Evolutionary conservation across 345 rosid species (phyloP).

Genomic region (Reutealis trisperma): DNA sequence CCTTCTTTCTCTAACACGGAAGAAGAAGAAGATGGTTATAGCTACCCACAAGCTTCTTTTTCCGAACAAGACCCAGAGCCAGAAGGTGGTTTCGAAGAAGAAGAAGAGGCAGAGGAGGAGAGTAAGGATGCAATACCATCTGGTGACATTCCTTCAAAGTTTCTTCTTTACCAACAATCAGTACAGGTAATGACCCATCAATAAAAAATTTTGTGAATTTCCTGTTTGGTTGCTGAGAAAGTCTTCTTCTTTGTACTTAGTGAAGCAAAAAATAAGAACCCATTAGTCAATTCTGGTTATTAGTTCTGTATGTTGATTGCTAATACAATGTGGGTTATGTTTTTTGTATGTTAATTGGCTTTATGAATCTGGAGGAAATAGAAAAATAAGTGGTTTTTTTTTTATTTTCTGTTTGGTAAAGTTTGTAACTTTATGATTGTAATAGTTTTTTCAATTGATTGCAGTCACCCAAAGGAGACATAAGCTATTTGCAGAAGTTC

Average conservation of each 20-base stretch:
- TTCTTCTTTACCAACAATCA: constrained; percentile 59
- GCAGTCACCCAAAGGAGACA: constrained; percentile 93
- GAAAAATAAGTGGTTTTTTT: not conserved
- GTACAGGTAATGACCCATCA: not conserved
- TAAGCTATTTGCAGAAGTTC: constrained; percentile 86
- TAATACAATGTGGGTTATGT: not conserved
- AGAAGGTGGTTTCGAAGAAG: constrained; percentile 22
- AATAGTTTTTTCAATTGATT: constrained; percentile 15
- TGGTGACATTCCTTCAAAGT: constrained; percentile 64
- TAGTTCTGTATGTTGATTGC: not conserved
- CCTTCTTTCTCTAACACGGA: constrained; percentile 44
- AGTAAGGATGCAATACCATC: constrained; percentile 35
- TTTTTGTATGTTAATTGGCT: not conserved
- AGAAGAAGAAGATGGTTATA: constrained; percentile 35
- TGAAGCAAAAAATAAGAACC: not conserved
- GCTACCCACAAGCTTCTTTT: constrained; percentile 25
- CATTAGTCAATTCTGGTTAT: not conserved
- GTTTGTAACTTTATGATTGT: not conserved
- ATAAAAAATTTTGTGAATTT: not conserved
- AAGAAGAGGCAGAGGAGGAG: constrained; percentile 29
- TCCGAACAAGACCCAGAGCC: constrained; percentile 27
- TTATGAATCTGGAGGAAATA: not conserved
- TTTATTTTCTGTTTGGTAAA: not conserved
- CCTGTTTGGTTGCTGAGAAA: constrained; percentile 12
- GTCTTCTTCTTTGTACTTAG: not conserved